Evolutionary conservation across 148 eudicot genomes (phyloP).

Genomic region (Silene conica): DNA sequence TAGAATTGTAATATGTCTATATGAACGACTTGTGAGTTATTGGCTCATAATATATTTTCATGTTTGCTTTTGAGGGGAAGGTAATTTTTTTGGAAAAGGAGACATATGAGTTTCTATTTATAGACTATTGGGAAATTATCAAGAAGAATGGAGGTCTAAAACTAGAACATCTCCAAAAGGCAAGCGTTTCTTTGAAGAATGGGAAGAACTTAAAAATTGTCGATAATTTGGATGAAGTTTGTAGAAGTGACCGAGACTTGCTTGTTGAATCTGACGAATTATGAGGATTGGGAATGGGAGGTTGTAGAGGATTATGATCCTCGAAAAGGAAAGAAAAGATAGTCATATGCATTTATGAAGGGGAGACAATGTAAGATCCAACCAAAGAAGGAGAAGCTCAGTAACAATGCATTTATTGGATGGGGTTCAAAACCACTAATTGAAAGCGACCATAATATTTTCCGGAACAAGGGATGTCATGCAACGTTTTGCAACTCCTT

Average conservation of each 20-base stretch:
- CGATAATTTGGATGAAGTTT: conserved; percentile 24
- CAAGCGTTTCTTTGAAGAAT: conserved; percentile 16
- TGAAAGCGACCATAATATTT: conserved; percentile 24
- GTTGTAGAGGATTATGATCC: conserved; percentile 27
- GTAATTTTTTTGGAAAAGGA: conserved; percentile 25
- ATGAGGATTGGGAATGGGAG: conserved; percentile 34
- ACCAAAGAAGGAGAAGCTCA: conserved; percentile 16
- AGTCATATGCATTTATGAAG: conserved; percentile 7
- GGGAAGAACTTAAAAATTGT: conserved; percentile 22
- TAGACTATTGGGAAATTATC: conserved; percentile 52
- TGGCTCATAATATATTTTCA: neutral
- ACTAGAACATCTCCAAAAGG: conserved; percentile 27
- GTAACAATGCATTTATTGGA: conserved; percentile 18
- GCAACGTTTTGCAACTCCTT: conserved; percentile 12
- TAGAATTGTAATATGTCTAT: neutral
- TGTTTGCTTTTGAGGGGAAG: conserved; percentile 19
- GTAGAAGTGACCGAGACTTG: conserved; percentile 9
- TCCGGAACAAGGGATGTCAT: conserved; percentile 25
- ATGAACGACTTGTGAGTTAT: neutral
- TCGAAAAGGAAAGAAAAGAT: neutral
- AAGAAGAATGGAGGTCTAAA: conserved; percentile 51
- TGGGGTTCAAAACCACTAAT: conserved; percentile 29
- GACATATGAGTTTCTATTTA: conserved; percentile 30
- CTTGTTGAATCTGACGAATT: conserved; percentile 19
- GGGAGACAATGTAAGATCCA: neutral